Evolutionary conservation across 345 rosid genomes (phyloP), one percentile per base, ranked within the genome.

Genomic region (Eucalyptus leucophloia): DNA sequence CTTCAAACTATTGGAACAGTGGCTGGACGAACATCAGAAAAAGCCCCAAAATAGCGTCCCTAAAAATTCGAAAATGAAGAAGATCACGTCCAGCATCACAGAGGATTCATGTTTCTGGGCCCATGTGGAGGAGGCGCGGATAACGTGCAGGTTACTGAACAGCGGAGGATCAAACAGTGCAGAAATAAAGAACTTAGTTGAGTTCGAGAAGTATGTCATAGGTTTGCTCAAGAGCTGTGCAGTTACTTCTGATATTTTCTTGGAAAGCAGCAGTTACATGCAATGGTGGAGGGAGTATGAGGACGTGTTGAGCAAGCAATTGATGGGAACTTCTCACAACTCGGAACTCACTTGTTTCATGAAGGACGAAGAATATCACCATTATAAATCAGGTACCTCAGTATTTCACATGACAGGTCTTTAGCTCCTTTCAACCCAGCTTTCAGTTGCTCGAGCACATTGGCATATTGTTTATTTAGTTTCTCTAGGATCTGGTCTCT

Each of bases 51-150:
- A 37, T 37, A 37, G 40, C 4, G 40, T 4, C 4, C 40, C 40
- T n/a, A n/a, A n/a, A n/a, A n/a, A n/a, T n/a, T 65, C 4, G 40
- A 37, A 37, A 4, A 37, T 37, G 40, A 42, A 89, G 67, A 93
- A 92, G 13, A 89, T 93, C 83, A 89, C 88, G 44, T 87, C 49
- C 30, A 88, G 28, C 44, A 24, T 96, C 37, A 95, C 94, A 0
- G 89, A 93, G 72, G 99, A 96, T 93, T 96, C 99, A 44, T 96
- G 97, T 86, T 97, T 97, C 32, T 97, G 98, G 99, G 95, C 95
- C 24, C 88, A 91, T 10, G 99, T 97, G 19, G 98, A 97, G 91
- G 98, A 96, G 89, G 95, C 97, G 24, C 18, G 94, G 56, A 87
- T 91, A 16, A 87, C 86, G 1, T 90, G 93, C 89, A 83, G 91